Conservation (phyloP, 2,329 filamentous ascomycete species). For the Lomentospora prolificans region DNA sequence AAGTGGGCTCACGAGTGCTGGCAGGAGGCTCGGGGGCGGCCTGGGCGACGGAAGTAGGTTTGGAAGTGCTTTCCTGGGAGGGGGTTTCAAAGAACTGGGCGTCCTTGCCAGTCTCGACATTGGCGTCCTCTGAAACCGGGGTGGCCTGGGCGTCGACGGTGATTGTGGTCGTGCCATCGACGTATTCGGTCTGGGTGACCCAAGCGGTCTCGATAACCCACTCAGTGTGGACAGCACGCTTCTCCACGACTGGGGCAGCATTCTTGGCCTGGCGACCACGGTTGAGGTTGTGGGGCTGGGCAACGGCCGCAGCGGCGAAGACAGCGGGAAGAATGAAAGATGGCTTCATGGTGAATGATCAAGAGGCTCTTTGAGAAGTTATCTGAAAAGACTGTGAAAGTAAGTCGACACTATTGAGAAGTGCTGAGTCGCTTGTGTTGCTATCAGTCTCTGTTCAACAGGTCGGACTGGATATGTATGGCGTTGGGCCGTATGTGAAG, state of each 20-base stretch:
- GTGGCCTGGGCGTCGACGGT: constrained; percentile 13
- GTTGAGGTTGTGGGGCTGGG: constrained; percentile 37
- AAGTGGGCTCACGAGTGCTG: background rate
- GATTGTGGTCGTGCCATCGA: constrained; percentile 20
- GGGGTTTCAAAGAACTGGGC: constrained; percentile 25
- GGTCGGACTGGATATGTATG: background rate
- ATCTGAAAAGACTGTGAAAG: background rate
- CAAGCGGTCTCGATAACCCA: constrained; percentile 23
- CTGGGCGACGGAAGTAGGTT: constrained; percentile 8
- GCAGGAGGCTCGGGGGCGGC: constrained; percentile 15
- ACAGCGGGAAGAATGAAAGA: constrained; percentile 27
- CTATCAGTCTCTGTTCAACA: background rate
- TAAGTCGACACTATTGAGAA: background rate
- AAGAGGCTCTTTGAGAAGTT: background rate
- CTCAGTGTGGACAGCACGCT: constrained; percentile 21
- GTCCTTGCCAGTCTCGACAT: constrained; percentile 12
- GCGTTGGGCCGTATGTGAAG: constrained; percentile 6
- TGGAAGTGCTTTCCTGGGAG: constrained; percentile 4
- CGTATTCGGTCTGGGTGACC: constrained; percentile 40
- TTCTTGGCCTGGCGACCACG: constrained; percentile 25
- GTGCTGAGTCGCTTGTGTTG: background rate
- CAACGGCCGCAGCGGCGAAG: constrained; percentile 34
- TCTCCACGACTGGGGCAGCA: constrained; percentile 16
- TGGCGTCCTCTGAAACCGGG: constrained; percentile 8
- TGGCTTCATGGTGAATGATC: constrained; percentile 32